Conservation (phyloP, 495 filamentous ascomycete species). For the Elaphomyces granulatus region DNA sequence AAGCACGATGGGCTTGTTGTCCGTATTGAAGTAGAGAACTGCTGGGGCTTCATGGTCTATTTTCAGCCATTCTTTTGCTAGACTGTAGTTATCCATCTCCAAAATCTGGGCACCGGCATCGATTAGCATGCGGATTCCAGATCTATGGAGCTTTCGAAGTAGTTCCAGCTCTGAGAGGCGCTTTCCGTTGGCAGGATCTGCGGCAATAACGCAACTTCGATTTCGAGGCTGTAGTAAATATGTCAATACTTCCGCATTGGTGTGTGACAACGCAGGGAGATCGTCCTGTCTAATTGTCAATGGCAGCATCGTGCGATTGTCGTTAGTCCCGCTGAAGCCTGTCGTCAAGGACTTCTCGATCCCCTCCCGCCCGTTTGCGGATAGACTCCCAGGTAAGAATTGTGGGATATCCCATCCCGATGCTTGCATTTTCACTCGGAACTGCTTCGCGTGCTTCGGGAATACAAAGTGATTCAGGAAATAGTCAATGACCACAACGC, state of each 20-base stretch:
- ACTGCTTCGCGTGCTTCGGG: slow-evolving; percentile 45
- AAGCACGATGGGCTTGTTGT: slow-evolving; percentile 30
- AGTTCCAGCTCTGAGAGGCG: slow-evolving; percentile 6
- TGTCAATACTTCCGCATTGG: slow-evolving; percentile 48
- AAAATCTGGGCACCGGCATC: slow-evolving; percentile 60
- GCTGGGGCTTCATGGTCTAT: slow-evolving; percentile 29
- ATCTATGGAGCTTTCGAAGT: slow-evolving; percentile 30
- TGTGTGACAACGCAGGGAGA: slow-evolving; percentile 38
- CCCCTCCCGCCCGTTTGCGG: neutral
- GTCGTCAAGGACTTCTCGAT: slow-evolving; percentile 33
- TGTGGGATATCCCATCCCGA: slow-evolving; percentile 53
- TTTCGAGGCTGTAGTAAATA: slow-evolving; percentile 32
- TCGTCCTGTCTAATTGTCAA: slow-evolving; percentile 43
- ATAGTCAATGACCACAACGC: slow-evolving; percentile 40
- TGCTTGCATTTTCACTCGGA: slow-evolving; percentile 44
- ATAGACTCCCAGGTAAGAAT: neutral
- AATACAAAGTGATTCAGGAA: slow-evolving; percentile 48
- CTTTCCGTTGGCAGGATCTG: neutral
- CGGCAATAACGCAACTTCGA: slow-evolving; percentile 3
- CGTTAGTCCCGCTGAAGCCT: slow-evolving; percentile 62
- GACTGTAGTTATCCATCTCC: slow-evolving; percentile 38
- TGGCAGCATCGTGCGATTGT: slow-evolving; percentile 43
- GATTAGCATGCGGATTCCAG: slow-evolving; percentile 41
- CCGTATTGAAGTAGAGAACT: slow-evolving; percentile 40
- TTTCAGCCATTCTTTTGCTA: slow-evolving; percentile 35